A percentile compares a stretch with the other conserved stretches of the same genome.
Evolutionary conservation across 2,329 filamentous ascomycete genomes (phyloP).

Genomic region (Pestalotiopsis sp.): DNA sequence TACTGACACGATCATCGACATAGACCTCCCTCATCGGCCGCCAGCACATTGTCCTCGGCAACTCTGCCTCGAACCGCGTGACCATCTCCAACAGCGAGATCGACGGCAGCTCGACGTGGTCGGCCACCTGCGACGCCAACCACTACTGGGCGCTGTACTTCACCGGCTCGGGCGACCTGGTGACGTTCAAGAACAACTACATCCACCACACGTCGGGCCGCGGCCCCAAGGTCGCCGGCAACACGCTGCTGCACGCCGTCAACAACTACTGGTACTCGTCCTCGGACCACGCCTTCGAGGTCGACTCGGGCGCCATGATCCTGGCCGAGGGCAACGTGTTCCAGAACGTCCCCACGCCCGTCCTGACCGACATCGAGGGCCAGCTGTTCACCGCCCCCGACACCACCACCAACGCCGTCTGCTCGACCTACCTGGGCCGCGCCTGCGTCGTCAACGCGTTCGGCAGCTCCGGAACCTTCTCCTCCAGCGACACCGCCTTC

Average conservation of each 20-base stretch:
- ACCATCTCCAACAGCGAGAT: constrained; percentile 49
- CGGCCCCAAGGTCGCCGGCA: constrained; percentile 41
- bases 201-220: constrained; percentile 45
- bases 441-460: constrained; percentile 16
- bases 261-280: constrained; percentile 44
- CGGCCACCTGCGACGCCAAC: constrained; percentile 43
- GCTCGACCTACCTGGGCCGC: constrained; percentile 15
- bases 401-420: constrained; percentile 12
- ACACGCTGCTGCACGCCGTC: constrained; percentile 35
- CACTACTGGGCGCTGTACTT: constrained; percentile 50
- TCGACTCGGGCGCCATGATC: constrained; percentile 37
- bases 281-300: constrained; percentile 47
- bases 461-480: constrained; percentile 15
- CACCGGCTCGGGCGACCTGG: constrained; percentile 38
- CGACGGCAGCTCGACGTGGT: constrained; percentile 41
- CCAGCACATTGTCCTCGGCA: constrained; percentile 42
- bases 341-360: constrained; percentile 25
- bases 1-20: constrained; percentile 9
- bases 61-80: constrained; percentile 35
- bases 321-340: constrained; percentile 55
- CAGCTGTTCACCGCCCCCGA: constrained; percentile 15
- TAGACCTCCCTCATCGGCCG: constrained; percentile 41
- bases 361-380: constrained; percentile 11
- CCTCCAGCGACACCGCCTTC: constrained; percentile 14
- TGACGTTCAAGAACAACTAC: constrained; percentile 46